phyloP scores from a whole-genome alignment of 2,329 filamentous ascomycete genomes.

The Nemania sp. region DNA sequence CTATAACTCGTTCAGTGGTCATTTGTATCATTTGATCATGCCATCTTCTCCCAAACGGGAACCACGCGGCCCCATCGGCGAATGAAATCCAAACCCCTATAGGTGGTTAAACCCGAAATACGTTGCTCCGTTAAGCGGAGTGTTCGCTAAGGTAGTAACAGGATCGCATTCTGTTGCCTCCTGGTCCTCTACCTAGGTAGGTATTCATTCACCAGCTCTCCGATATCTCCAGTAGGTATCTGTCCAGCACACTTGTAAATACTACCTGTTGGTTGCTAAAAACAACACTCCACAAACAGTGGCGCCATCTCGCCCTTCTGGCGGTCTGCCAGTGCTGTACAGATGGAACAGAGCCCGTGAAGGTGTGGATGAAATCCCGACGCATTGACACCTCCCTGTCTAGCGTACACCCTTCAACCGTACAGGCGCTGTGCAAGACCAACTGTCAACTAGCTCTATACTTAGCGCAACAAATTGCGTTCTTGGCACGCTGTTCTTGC shows the following conservation, averaged over 20 bases:
- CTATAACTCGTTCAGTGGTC: background rate
- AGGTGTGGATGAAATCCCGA: conserved; percentile 40
- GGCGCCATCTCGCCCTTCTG: conserved; percentile 37
- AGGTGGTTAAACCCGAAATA: conserved; percentile 29
- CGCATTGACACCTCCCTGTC: conserved; percentile 33
- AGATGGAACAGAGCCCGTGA: conserved; percentile 37
- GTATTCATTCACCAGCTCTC: conserved; percentile 6
- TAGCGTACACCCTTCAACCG: conserved; percentile 9
- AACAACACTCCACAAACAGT: conserved; percentile 26
- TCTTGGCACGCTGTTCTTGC: conserved; percentile 26
- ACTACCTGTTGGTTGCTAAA: conserved; percentile 22
- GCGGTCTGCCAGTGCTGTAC: conserved; percentile 38
- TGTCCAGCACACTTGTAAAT: conserved; percentile 4
- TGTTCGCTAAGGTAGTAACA: conserved; percentile 21
- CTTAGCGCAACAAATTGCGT: conserved; percentile 16
- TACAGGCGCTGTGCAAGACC: conserved; percentile 1
- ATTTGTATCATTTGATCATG: conserved; percentile 14
- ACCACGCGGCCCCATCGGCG: conserved; percentile 33
- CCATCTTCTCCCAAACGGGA: conserved; percentile 3
- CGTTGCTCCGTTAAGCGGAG: conserved; percentile 19
- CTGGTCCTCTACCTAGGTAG: background rate
- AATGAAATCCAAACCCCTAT: conserved; percentile 29
- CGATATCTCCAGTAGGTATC: background rate
- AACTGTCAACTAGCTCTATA: background rate
- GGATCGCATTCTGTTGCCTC: conserved; percentile 39